Conservation (phyloP, 2,329 filamentous ascomycete genomes). For the Alternaria ventricosa region DNA sequence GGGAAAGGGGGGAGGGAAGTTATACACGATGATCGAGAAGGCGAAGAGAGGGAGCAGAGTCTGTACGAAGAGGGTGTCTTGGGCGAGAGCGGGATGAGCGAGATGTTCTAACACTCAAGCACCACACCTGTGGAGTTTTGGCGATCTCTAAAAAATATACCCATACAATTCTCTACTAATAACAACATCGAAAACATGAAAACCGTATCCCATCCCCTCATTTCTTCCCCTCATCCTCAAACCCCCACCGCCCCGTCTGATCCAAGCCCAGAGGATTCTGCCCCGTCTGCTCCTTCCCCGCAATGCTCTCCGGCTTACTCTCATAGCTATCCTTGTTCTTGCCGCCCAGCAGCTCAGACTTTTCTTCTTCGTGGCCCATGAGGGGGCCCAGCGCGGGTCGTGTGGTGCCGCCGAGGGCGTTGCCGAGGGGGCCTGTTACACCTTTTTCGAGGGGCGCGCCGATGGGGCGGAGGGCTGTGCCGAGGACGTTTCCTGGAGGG, state of each 20-base stretch:
- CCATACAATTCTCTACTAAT: not conserved
- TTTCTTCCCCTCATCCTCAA: conserved; percentile 24
- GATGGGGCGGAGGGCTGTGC: conserved; percentile 48
- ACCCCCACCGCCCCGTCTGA: conserved; percentile 47
- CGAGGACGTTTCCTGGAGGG: conserved; percentile 48
- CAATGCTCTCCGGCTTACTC: conserved; percentile 45
- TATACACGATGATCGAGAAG: not conserved
- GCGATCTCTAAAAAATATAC: not conserved
- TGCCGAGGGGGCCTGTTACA: conserved; percentile 47
- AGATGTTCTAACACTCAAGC: conserved; percentile 39
- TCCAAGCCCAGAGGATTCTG: conserved; percentile 50
- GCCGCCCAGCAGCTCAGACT: conserved; percentile 46
- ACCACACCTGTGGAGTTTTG: not conserved
- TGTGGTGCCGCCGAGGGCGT: conserved; percentile 46
- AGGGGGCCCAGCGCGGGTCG: conserved; percentile 45
- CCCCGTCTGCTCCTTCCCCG: conserved; percentile 49
- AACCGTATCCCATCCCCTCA: not conserved
- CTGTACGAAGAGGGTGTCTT: conserved; percentile 17
- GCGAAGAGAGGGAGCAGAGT: not conserved
- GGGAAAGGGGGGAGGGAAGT: conserved; percentile 34
- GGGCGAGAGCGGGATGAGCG: conserved; percentile 44
- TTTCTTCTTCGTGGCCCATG: conserved; percentile 44
- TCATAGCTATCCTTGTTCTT: conserved; percentile 50
- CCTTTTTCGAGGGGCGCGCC: conserved; percentile 47
- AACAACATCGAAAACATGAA: not conserved